Evolutionary conservation across 2,329 filamentous ascomycete species (phyloP).

Genomic region (Talaromyces amestolkiae): DNA sequence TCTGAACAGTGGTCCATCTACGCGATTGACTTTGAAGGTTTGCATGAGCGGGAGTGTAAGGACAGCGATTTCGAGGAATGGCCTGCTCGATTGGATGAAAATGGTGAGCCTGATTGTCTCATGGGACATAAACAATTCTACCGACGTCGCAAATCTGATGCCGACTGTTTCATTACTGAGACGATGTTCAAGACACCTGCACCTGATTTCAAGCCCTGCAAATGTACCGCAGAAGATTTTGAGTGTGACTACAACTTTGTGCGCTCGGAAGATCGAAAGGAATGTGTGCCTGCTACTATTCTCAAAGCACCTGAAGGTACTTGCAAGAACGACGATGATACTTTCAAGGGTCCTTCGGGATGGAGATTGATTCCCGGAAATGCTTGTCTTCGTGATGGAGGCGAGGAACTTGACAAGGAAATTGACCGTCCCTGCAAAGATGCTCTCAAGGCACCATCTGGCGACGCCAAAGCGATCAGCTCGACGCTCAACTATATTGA

Average conservation of each 20-base stretch:
- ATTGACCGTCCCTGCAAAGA: conserved; percentile 76
- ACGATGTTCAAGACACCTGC: conserved; percentile 73
- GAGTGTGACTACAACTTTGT: conserved; percentile 96
- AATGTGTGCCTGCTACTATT: conserved; percentile 65
- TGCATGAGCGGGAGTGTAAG: conserved; percentile 77
- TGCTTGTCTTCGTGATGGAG: conserved; percentile 62
- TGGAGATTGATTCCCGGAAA: conserved; percentile 90
- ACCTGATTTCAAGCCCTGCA: conserved; percentile 69
- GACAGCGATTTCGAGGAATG: conserved; percentile 75
- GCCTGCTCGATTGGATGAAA: conserved; percentile 76
- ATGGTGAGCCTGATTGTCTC: conserved; percentile 79
- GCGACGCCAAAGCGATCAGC: conserved; percentile 61
- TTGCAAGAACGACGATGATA: conserved; percentile 70
- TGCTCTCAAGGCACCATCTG: conserved; percentile 50
- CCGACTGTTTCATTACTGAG: conserved; percentile 83
- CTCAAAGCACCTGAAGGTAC: conserved; percentile 67
- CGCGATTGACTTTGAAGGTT: conserved; percentile 76
- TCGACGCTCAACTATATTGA: conserved; percentile 63
- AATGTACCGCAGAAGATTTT: conserved; percentile 80
- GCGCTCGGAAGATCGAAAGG: conserved; percentile 61
- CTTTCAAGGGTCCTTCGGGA: conserved; percentile 80
- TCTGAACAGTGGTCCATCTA: conserved; percentile 60
- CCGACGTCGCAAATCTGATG: conserved; percentile 77
- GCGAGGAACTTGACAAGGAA: conserved; percentile 66
- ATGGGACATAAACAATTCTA: conserved; percentile 96